Base-by-base conservation (phyloP, 306 rosid species). In the Corylus avellana region DNA sequence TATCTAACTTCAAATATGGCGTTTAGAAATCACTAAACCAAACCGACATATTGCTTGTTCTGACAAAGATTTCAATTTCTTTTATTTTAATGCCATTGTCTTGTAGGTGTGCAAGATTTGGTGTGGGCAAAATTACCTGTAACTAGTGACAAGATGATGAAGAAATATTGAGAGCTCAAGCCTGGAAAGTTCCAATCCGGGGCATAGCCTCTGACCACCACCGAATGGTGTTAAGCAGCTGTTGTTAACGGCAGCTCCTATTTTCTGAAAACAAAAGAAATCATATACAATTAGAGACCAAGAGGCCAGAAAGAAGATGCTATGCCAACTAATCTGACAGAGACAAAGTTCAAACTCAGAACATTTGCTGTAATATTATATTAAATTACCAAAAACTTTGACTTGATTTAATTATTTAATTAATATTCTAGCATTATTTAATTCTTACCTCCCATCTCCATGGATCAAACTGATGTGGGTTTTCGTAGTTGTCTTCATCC, bases 171-270 rank as follows among this genome's bases (percentile, higher is more conserved):
- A 81, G 69, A 90, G 86, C 73, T 90, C 92, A 16, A 90, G 94
- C 83, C 94, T 80, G 22, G 98, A 89, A 29, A 93, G 88, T 77
- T 95, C 99, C 73, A 90, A 78, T 29, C 99, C 99, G 35, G 99
- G 99, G 64, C 99, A 95, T 62, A 95, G 83, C 84, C 99, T 88
- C 79, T 88, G 90, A 75, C 99, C 99, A 22, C 98, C 97, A 2
- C 99, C 99, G 76, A 95, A 95, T 49, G 99, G 99, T 49, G 94
- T 84, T 50, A 85, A 92, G 69, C 59, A 76, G 29, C 69, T 89
- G 71, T 84, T 90, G 53, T 83, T 81, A 32, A 77, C 80, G 57
- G 79, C 85, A 78, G 79, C 77, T 67, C 50, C 82, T 56, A 63
- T 48, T 70, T 80, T 85, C 88, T 86, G 86, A 75, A 56, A 55